Evolutionary conservation across 371 early-diverging fungal species (phyloP), one percentile per base, ranked within the genome.

Genomic region (Circinella minor): DNA sequence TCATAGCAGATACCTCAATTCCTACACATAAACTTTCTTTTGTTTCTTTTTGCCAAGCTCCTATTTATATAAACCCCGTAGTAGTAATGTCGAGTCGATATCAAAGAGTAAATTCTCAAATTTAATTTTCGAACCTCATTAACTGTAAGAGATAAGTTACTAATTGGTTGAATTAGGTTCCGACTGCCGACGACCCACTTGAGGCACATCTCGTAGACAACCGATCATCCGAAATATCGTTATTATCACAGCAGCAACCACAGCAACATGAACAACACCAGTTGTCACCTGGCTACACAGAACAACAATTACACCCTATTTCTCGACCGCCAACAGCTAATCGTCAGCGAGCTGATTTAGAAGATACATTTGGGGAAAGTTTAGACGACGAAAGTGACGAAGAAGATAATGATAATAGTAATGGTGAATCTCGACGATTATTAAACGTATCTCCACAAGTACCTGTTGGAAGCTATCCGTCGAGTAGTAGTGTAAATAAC

Each of bases 361-460:
- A 74, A 65, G 74, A 74, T 37, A 67, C 74, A 9, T 75, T 75
- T 71, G 71, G 67, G 36, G 75, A 75, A 66, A 62, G 27, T 18
- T 66, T 75, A 43, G 71, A 71, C 55, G 73, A 73, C 61, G 65
- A 68, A 15, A 27, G 27, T 2, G 65, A 65, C 7, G 70, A 70
- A 15, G 64, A 64, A 7, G 55, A 69, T 55, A 51, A 69, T 51
- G 51, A 62, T 15, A 34, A n/a, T 20, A 55, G 55, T 47, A 20
- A 62, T 43, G 48, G 36, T 11, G 66, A 69, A 65, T 67, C 64
- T 9, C 67, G 59, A 27, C 66, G 68, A 43, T 37, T 75, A 17
- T 64, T 71, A 38, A 36, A 48, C 20, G 47, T 27, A 27, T 27
- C 59, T 17, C 39, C 67, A 37, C 49, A 43, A 60, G 37, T 54